Evolutionary conservation across 2,329 filamentous ascomycete genomes (phyloP).

Genomic region (Exserohilum rostratum): DNA sequence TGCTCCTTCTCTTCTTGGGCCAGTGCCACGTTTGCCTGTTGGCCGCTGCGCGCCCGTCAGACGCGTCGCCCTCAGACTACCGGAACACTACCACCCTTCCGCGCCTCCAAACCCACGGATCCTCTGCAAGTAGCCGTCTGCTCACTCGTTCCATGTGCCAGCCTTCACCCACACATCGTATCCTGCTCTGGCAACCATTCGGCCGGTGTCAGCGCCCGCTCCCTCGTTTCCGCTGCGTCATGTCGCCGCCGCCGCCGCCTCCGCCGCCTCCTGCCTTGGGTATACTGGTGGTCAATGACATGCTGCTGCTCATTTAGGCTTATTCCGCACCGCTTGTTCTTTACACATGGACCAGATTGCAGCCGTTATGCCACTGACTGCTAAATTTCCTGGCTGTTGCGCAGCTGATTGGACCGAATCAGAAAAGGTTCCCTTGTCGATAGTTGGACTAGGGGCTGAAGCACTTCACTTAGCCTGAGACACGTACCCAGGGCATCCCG

Average conservation of each 20-base stretch:
- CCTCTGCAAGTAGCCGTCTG: constrained; percentile 20
- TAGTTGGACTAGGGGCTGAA: constrained; percentile 5
- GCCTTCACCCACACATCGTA: constrained; percentile 34
- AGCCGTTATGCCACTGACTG: constrained; percentile 32
- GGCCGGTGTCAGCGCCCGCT: too few species aligned
- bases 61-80: constrained; percentile 28
- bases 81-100: constrained; percentile 43
- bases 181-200: constrained; percentile 9
- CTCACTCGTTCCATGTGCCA: constrained; percentile 3
- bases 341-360: constrained; percentile 32
- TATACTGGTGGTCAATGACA: constrained; percentile 25
- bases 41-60: constrained; percentile 18
- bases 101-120: constrained; percentile 37
- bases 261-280: constrained; percentile 23
- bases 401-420: constrained; percentile 29
- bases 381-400: constrained; percentile 30
- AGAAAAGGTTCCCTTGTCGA: constrained; percentile 20
- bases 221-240: constrained; percentile 4
- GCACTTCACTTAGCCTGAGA: constrained; percentile 32
- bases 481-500: constrained; percentile 24
- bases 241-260: constrained; percentile 4
- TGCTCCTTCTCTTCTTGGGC: not conserved
- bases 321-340: constrained; percentile 26
- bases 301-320: constrained; percentile 18
- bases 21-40: constrained; percentile 21